These are phyloP conservation scores for Castanea crenata DNA, from an alignment of 306 rosid species.

Conservation along the genomic window DNA sequence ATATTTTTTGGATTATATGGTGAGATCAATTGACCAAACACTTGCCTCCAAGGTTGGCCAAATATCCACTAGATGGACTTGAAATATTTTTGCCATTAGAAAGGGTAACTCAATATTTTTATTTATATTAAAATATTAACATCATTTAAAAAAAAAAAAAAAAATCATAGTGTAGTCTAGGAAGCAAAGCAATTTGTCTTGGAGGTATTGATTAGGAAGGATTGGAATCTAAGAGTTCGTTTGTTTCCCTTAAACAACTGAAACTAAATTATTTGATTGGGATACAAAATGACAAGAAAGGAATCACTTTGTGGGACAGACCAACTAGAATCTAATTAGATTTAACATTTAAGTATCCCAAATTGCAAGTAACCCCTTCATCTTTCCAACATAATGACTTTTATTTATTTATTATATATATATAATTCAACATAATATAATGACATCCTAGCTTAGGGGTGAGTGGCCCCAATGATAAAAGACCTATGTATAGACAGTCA, in stretches of 20 bases:
- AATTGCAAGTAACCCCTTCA: slow-evolving; percentile 14
- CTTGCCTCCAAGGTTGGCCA: background rate
- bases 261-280: slow-evolving; percentile 3
- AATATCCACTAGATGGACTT: background rate
- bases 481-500: background rate
- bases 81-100: background rate
- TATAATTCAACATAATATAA: no score
- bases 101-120: background rate
- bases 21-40: background rate
- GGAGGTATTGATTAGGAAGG: slow-evolving; percentile 12
- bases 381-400: slow-evolving; percentile 9
- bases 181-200: background rate
- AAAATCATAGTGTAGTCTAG: background rate
- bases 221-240: slow-evolving; percentile 4
- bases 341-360: slow-evolving; percentile 27
- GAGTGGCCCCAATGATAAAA: background rate
- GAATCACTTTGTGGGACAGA: slow-evolving; percentile 16
- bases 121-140: no score
- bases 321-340: background rate
- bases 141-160: background rate
- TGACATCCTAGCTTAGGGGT: background rate
- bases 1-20: background rate
- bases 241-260: slow-evolving; percentile 1
- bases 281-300: slow-evolving; percentile 21
- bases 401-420: no score